Evolutionary conservation across 208 protist species (phyloP), one percentile per base, ranked within the genome.

Genomic region (Phytomonas francai): DNA sequence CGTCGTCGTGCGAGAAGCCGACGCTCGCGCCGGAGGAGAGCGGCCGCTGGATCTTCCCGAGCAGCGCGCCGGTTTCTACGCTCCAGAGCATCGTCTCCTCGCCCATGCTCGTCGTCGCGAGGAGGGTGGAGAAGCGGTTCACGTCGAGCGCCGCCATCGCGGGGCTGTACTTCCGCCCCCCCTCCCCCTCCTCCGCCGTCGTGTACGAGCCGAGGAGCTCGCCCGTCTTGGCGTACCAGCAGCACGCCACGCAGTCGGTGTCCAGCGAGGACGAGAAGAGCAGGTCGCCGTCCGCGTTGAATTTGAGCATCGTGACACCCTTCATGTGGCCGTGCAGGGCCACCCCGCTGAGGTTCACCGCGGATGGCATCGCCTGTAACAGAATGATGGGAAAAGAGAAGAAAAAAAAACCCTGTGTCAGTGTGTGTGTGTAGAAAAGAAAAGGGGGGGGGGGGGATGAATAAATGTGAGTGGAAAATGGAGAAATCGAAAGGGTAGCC

Each of bases 221-320:
- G 57, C 97, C 98, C 49, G 86, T 97, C 65, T 97, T 84, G 27
- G 72, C 78, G 76, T 93, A 93, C 97, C 97, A 99, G 77, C 78
- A 73, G 70, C 73, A 77, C 39, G 98, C 85, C 59, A 69, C 89
- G 32, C 91, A 88, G 36, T 84, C 78, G 29, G 88, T 85, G 75
- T 99, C 97, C 74, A 97, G 98, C 32, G 91, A 85, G 30, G 89
- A 85, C 27, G 95, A 96, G 77, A 99, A 99, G 29, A 99, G 78
- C 12, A 99, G 80, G 74, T 99, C 98, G 61, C 98, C 98, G 34
- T 99, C 97, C 68, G 83, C 74, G 84, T 98, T 99, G 81, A 98
- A 99, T 79, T 97, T 89, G 59, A 99, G 74, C 79, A 92, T 88
- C 42, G 88, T 90, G 33, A 97, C 89, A 59, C 81, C 78, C 79